Evolutionary conservation across 371 early-diverging fungal species (phyloP), one percentile per base, ranked within the genome.

Genomic region (Mucor saturninus): DNA sequence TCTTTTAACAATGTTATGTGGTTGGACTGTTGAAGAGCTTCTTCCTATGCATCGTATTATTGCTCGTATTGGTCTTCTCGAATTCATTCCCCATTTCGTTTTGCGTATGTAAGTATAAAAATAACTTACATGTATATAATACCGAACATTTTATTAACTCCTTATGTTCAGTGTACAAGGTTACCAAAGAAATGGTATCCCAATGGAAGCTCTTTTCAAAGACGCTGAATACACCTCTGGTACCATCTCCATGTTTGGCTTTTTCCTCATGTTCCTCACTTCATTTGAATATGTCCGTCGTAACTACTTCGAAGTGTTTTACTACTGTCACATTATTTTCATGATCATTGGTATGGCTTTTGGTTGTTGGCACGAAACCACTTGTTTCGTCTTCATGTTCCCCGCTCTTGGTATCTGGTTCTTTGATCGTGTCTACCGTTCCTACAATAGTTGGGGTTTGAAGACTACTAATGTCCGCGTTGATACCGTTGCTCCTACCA

Each of bases 1-100:
- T 9, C 51, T 81, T 30, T 48, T 81, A 5, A 62, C 76, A 4
- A 62, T 67, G 21, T 76, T 81, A 72, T 73, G 72, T 30, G 81
- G 81, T 38, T 39, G 76, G 15, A 73, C 76, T 7, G 76, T 78
- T 65, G 79, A 81, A 62, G 68, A 68, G 3, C 45, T 81, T 11
- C 67, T 81, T 38, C 81, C 81, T 21, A 78, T 65, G 54, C 81
- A 81, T 68, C 81, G 81, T 6, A 74, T 75, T 66, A 21, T 81
- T 37, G 76, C 79, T 37, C 73, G 79, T 32, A 60, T 81, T 60
- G 81, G 81, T 14, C 59, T 78, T 11, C 55, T 59, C 2, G 75
- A 81, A 48, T 73, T 69, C 43, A 54, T 81, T 1, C 74, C 76
- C 40, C 81, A 81, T 49, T 69, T 77, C 62, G 72, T 76, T 3